Evolutionary conservation across 352 stramenopile species (phyloP).

Genomic region (Phytopythium cucurbitacearum): DNA sequence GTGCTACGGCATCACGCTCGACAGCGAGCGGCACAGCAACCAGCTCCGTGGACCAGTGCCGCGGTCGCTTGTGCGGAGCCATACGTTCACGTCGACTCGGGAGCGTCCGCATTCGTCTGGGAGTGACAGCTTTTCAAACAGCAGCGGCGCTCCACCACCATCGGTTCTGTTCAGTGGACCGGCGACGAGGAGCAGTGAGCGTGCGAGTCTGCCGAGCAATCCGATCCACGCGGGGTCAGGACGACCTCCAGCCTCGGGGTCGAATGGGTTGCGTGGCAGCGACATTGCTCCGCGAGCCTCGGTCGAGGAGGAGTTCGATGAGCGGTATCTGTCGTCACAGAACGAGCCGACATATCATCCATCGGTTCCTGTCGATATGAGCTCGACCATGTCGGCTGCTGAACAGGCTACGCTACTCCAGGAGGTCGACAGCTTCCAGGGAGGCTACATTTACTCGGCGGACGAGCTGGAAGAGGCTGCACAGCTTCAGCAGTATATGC

Average conservation of each 20-base stretch:
- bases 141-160: not conserved
- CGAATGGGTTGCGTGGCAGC: too few species aligned
- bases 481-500: conserved; percentile 50
- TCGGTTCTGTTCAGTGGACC: not conserved
- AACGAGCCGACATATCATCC: conserved; percentile 4
- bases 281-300: too few species aligned
- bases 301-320: conserved; percentile 5
- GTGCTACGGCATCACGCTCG: conserved; percentile 25
- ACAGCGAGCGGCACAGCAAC: conserved; percentile 7
- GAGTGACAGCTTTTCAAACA: not conserved
- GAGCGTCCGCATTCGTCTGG: not conserved
- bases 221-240: not conserved
- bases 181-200: not conserved
- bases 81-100: conserved; percentile 17
- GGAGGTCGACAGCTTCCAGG: conserved; percentile 58
- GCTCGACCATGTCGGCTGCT: conserved; percentile 38
- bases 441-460: conserved; percentile 75
- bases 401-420: conserved; percentile 59
- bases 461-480: conserved; percentile 65
- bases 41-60: conserved; percentile 9
- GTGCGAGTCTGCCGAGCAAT: conserved; percentile 4
- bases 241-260: too few species aligned
- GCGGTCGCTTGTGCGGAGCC: conserved; percentile 15
- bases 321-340: conserved; percentile 7
- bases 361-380: conserved; percentile 19